Conservation (phyloP, 1,284 basidiomycete genomes). For the Cerrena zonata region DNA sequence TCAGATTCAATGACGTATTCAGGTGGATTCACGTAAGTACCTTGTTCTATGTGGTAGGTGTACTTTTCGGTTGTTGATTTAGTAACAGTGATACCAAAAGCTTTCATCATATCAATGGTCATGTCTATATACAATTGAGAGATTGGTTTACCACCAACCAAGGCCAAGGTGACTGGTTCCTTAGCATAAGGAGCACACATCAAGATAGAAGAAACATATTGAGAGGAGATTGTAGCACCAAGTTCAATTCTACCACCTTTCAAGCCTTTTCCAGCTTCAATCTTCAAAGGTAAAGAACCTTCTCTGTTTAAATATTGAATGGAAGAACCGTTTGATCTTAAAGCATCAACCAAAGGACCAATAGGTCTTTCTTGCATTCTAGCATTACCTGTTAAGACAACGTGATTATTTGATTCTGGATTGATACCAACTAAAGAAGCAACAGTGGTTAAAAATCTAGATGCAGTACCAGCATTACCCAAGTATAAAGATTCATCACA, state of each 20-base stretch:
- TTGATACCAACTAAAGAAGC: too few species aligned
- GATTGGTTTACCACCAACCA: slow-evolving; percentile 90
- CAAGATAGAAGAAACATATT: slow-evolving; percentile 96
- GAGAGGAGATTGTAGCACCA: slow-evolving; percentile 90
- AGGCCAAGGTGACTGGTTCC: slow-evolving; percentile 79
- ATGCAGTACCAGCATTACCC: too few species aligned
- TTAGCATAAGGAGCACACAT: slow-evolving; percentile 92
- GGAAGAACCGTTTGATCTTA: slow-evolving; percentile 76
- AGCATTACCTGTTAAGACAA: too few species aligned
- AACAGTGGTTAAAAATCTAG: too few species aligned
- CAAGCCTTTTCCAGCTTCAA: slow-evolving; percentile 78
- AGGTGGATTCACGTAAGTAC: slow-evolving; percentile 72
- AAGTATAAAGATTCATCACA: too few species aligned
- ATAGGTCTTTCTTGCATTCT: too few species aligned
- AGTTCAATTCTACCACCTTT: slow-evolving; percentile 81
- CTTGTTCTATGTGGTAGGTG: slow-evolving; percentile 84
- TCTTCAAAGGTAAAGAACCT: slow-evolving; percentile 86
- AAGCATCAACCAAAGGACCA: slow-evolving; percentile 90
- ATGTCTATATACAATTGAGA: slow-evolving; percentile 99
- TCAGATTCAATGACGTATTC: slow-evolving; percentile 92
- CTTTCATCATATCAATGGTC: slow-evolving; percentile 96
- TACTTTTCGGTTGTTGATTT: slow-evolving; percentile 67
- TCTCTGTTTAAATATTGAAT: slow-evolving; percentile 76
- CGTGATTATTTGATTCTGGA: too few species aligned
- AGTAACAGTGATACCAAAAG: slow-evolving; percentile 82